A percentile compares a stretch with the other conserved stretches of the same genome.
Conservation (phyloP, 2,329 filamentous ascomycete species). For the Helotiales sp. region DNA sequence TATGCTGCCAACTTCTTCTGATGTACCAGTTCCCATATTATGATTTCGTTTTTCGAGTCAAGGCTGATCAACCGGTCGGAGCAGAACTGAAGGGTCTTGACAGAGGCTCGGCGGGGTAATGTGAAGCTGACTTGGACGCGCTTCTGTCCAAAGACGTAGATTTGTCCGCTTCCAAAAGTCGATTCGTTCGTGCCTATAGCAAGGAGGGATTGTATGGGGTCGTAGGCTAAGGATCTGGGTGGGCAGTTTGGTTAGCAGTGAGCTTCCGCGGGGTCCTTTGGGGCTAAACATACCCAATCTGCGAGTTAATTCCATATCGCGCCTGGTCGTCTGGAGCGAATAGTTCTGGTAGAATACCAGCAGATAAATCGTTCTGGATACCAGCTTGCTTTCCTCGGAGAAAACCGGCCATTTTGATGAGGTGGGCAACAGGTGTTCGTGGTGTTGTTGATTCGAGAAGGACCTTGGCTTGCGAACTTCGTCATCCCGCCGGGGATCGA, state of each 20-base stretch:
- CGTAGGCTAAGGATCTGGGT: slow-evolving; percentile 84
- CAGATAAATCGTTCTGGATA: slow-evolving; percentile 88
- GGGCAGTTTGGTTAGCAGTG: slow-evolving; percentile 22
- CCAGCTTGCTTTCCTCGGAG: slow-evolving; percentile 92
- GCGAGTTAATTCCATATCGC: slow-evolving; percentile 81
- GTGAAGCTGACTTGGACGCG: slow-evolving; percentile 78
- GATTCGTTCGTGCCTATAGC: slow-evolving; percentile 90
- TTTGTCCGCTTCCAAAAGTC: slow-evolving; percentile 81
- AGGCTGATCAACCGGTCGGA: slow-evolving; percentile 84
- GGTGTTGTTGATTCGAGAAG: neutral
- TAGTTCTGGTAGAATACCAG: slow-evolving; percentile 74
- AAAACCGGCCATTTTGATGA: slow-evolving; percentile 75
- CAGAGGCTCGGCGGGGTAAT: slow-evolving; percentile 73
- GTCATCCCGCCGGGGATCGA: neutral
- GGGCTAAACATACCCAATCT: slow-evolving; percentile 60
- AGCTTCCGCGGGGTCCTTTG: slow-evolving; percentile 12
- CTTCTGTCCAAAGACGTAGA: slow-evolving; percentile 85
- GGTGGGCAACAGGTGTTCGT: slow-evolving; percentile 1
- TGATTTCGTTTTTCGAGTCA: slow-evolving; percentile 84
- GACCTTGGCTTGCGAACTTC: neutral
- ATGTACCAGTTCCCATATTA: slow-evolving; percentile 79
- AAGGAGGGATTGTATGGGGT: slow-evolving; percentile 90
- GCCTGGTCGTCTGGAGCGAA: slow-evolving; percentile 85
- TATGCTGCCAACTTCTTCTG: slow-evolving; percentile 71
- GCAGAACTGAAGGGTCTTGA: slow-evolving; percentile 81